phyloP scores from a whole-genome alignment of 441 rosid species.

The Gossypium lobatum region DNA sequence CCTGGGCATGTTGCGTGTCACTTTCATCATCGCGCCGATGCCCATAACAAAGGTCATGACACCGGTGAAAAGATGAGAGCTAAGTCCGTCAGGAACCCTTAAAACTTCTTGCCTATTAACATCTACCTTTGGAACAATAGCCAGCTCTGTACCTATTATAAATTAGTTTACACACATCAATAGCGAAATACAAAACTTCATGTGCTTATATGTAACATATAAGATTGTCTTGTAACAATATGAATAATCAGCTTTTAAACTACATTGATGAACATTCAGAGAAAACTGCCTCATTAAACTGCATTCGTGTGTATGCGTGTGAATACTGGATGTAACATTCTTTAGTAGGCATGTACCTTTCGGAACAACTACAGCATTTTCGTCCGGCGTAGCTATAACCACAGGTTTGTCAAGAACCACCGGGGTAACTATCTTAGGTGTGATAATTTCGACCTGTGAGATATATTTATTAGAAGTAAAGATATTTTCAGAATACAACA shows the following conservation, averaged over 20 bases:
- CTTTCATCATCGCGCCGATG: conserved; percentile 63
- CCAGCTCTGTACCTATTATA: conserved; percentile 6
- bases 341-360: conserved; percentile 32
- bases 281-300: neutral
- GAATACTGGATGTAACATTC: neutral
- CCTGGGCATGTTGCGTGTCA: conserved; percentile 67
- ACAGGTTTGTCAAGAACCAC: conserved; percentile 29
- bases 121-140: conserved; percentile 33
- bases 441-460: conserved; percentile 22
- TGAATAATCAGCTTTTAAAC: neutral
- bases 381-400: conserved; percentile 34
- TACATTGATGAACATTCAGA: neutral
- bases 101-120: conserved; percentile 20
- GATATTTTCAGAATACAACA: neutral
- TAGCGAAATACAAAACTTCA: neutral
- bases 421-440: conserved; percentile 21
- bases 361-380: conserved; percentile 21
- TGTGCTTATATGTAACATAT: neutral
- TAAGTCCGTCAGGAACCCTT: conserved; percentile 36
- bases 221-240: neutral
- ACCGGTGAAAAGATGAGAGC: conserved; percentile 56
- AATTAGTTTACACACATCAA: neutral
- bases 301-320: neutral
- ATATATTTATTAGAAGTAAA: conserved; percentile 6
- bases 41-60: conserved; percentile 81